phyloP scores from a whole-genome alignment of 148 eudicot genomes.

The Spergularia marina region DNA sequence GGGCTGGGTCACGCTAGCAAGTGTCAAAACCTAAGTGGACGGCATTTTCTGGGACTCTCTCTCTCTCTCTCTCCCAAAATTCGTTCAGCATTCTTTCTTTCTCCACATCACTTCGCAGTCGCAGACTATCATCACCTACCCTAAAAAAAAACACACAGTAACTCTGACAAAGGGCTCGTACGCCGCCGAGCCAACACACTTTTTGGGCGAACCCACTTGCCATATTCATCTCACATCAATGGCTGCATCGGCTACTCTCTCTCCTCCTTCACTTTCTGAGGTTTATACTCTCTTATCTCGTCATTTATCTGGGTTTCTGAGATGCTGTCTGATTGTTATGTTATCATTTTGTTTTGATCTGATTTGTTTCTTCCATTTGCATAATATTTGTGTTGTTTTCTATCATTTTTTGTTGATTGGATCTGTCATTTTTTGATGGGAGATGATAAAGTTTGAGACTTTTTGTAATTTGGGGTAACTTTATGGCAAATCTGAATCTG shows the following conservation, averaged over 20 bases:
- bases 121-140: background rate
- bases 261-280: constrained; percentile 36
- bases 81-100: too few species aligned
- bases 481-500: constrained; percentile 8
- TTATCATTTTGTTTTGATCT: constrained; percentile 1
- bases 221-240: constrained; percentile 11
- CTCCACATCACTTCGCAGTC: background rate
- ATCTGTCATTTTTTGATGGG: background rate
- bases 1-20: background rate
- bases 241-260: constrained; percentile 27
- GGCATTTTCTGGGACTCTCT: background rate
- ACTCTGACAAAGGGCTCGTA: background rate
- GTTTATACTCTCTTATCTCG: constrained; percentile 22
- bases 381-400: background rate
- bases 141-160: background rate
- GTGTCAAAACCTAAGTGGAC: constrained; percentile 15
- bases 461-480: background rate
- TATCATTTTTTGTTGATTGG: background rate
- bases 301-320: background rate
- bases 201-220: background rate
- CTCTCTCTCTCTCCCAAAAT: background rate
- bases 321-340: constrained; percentile 3
- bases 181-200: constrained; percentile 15
- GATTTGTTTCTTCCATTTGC: background rate
- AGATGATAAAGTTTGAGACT: background rate